phyloP scores from a whole-genome alignment of 2,329 filamentous ascomycete genomes.

The Penicillium rolfsii region DNA sequence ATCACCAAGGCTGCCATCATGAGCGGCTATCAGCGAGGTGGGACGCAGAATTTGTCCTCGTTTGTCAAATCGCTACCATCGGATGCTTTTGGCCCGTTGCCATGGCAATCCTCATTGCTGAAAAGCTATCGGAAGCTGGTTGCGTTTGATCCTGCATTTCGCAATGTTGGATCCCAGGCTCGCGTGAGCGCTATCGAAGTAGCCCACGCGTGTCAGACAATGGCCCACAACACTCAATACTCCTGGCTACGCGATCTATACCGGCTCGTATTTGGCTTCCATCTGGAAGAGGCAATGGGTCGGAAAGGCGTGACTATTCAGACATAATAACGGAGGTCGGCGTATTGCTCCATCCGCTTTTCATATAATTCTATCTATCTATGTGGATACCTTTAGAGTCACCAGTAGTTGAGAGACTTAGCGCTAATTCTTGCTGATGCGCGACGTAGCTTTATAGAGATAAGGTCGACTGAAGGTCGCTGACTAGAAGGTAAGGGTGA shows the following conservation, averaged over 20 bases:
- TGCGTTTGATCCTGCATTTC: conserved; percentile 70
- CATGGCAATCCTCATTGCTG: conserved; percentile 72
- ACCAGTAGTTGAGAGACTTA: not conserved
- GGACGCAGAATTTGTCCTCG: conserved; percentile 63
- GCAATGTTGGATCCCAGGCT: conserved; percentile 42
- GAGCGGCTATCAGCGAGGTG: conserved; percentile 71
- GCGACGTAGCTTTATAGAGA: not conserved
- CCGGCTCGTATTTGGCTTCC: conserved; percentile 80
- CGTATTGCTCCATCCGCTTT: not conserved
- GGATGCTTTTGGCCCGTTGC: conserved; percentile 74
- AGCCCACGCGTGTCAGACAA: conserved; percentile 75
- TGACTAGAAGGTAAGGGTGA: no score
- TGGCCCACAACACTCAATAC: conserved; percentile 73
- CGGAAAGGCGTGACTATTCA: conserved; percentile 62
- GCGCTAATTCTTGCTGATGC: not conserved
- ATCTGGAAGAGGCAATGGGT: conserved; percentile 73
- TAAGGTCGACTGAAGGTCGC: no score
- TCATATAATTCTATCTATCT: not conserved
- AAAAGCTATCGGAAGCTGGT: conserved; percentile 81
- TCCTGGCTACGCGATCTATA: conserved; percentile 81
- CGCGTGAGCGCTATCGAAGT: conserved; percentile 67
- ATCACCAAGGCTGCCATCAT: conserved; percentile 86
- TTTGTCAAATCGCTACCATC: conserved; percentile 77
- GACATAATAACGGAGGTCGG: conserved; percentile 26
- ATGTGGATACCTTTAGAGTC: not conserved